Evolutionary conservation across 2,329 filamentous ascomycete species (phyloP).

Genomic region (Colletotrichum endophyticum): DNA sequence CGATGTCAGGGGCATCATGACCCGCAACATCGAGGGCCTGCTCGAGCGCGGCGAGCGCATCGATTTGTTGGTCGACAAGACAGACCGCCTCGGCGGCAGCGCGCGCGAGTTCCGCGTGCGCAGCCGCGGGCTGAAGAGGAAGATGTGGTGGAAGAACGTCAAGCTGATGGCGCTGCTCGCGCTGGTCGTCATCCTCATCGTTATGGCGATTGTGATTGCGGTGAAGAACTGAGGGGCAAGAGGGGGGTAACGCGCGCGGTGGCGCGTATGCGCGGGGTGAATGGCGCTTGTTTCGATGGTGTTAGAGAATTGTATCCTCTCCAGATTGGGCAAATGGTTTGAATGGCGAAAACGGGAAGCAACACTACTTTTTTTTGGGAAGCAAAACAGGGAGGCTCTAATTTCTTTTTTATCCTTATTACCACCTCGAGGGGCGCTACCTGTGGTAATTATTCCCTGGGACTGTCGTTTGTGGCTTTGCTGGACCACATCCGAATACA

Average conservation of each 20-base stretch:
- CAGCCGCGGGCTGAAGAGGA: conserved; percentile 82
- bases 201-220: conserved; percentile 60
- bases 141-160: conserved; percentile 99
- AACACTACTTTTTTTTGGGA: conserved; percentile 7
- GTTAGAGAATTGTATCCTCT: neutral
- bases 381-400: conserved; percentile 15
- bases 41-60: conserved; percentile 92
- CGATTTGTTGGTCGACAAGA: conserved; percentile 95
- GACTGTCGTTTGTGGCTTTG: conserved; percentile 3
- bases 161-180: conserved; percentile 85
- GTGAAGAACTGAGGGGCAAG: conserved; percentile 46
- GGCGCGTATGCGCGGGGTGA: neutral
- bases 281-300: neutral
- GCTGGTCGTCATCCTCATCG: conserved; percentile 68
- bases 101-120: conserved; percentile 90
- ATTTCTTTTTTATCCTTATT: neutral
- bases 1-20: conserved; percentile 92
- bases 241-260: neutral
- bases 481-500: neutral
- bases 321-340: conserved; percentile 16
- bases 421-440: neutral
- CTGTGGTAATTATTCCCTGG: neutral
- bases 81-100: conserved; percentile 85
- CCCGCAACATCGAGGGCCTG: conserved; percentile 89
- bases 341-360: conserved; percentile 14